Base-by-base conservation (phyloP, 1,284 basidiomycete species). In the Xanthoconium separans region DNA sequence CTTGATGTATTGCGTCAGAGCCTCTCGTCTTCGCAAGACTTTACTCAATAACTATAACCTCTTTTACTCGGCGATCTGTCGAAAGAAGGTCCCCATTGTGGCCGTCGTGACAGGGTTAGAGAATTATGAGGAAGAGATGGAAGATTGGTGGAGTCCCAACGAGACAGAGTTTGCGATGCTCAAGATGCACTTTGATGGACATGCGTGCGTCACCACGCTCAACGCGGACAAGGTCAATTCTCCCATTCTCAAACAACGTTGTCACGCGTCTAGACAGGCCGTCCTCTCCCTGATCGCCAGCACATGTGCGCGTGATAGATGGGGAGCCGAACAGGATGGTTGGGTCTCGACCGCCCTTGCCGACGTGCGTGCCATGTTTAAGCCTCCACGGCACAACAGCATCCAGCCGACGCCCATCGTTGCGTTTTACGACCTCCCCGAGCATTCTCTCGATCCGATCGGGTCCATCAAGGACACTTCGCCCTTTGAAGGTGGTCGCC, bases 61-160 rank as follows among this genome's bases (percentile, higher is more conserved):
- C 51, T 71, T 71, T 58, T 70, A 71, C 52, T 70, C 69, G 16
- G 61, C 59, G 18, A 56, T 69, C 48, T 73, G 66, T 58, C 58
- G 68, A 37, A 67, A 62, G 44, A 66, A 62, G 58, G 57, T 70
- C 12, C 68, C 69, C 37, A 69, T 68, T 48, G 69, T 69, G 45
- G 50, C 43, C 20, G 53, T 68, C 31, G 64, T 68, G 53, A 68
- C 68, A 0, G 68, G 69, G 8, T 39, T 68, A 46, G 66, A 68
- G 56, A 67, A 61, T 41, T 47, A 65, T 18, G 64, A 66, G n/a
- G 52, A 31, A 10, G 51, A 68, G 42, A 72, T 70, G 70, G 53
- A 53, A 33, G 59, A 63, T 49, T 70, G 69, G 69, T 73, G 69
- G 71, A 11, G 27, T 6, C 22, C 29, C 30, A 69, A 71, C 45